Percentiles rank a stretch among this genome's conserved stretches.
These are phyloP conservation scores for Tolypocladium nubicola DNA, from an alignment of 2,329 filamentous ascomycete species.

Conservation along the genomic window DNA sequence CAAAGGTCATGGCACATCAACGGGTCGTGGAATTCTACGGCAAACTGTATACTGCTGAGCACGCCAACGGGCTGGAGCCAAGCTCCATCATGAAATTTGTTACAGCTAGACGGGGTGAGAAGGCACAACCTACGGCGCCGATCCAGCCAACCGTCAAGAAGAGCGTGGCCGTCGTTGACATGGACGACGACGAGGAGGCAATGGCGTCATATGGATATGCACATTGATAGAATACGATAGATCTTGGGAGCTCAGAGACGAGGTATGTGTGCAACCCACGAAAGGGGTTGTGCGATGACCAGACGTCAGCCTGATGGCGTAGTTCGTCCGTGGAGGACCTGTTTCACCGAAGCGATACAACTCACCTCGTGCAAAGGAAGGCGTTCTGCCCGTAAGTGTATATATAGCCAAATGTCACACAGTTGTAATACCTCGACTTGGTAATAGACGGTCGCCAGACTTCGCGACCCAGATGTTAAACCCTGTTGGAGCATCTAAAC, in stretches of 20 bases:
- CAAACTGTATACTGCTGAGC: constrained; percentile 65
- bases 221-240: neutral
- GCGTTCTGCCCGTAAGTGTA: neutral
- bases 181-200: constrained; percentile 41
- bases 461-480: neutral
- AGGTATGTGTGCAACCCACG: neutral
- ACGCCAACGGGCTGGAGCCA: constrained; percentile 24
- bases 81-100: constrained; percentile 29
- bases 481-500: neutral
- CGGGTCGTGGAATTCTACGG: constrained; percentile 79
- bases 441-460: neutral
- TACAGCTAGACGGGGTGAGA: constrained; percentile 19
- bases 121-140: neutral
- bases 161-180: constrained; percentile 12
- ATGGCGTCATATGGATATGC: constrained; percentile 23
- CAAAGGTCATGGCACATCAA: constrained; percentile 89
- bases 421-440: neutral
- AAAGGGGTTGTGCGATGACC: neutral
- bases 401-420: neutral
- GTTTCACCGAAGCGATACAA: neutral
- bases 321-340: neutral
- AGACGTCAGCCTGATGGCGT: neutral
- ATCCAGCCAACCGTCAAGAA: constrained; percentile 7
- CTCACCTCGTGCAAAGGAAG: neutral
- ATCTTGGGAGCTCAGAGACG: neutral